Base-by-base conservation (phyloP, 208 protist genomes). In the Leishmania braziliensis region DNA sequence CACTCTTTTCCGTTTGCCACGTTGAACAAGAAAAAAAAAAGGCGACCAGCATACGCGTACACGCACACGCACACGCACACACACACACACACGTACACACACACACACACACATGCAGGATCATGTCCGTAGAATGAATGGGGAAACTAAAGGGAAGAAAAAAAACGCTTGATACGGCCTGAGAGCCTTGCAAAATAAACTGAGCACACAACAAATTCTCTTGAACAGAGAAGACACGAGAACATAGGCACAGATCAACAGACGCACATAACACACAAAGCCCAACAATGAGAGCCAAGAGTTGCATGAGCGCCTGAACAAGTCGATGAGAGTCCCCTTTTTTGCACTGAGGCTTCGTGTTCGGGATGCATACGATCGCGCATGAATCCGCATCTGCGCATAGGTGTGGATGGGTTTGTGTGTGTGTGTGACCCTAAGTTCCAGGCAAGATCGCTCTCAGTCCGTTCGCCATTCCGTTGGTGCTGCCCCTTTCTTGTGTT, bases 221-320 rank as follows among this genome's bases (percentile, higher is more conserved):
- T 65, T n/a, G 9, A 73, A n/a, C 26, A 77, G 50, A 60, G 54
- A 72, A 56, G 69, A 65, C 60, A n/a, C 60, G n/a, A 71, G 36
- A 43, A 82, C n/a, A 48, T 20, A 20, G 10, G 18, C 18, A 69
- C 78, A 72, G 81, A 79, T 46, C 60, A 76, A 83, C 58, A 62
- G 63, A 77, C 43, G 43, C 43, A 46, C 43, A 46, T 46, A 46
- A 46, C 51, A 70, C 65, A 81, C 51, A 18, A 46, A 79, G 36
- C 77, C 18, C n/a, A 66, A 82, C 33, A 73, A 81, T 53, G 39
- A 86, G 20, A 46, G 43, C 43, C 43, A 63, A 70, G 75, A 65
- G 43, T 10, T 10, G 33, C 46, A 12, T 33, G 68, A 58, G 43
- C 9, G 23, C 29, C 46, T 54, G 16, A 63, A 6, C 26, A 1